Evolutionary conservation across 306 rosid species (phyloP).

Genomic region (Quercus engelmannii): DNA sequence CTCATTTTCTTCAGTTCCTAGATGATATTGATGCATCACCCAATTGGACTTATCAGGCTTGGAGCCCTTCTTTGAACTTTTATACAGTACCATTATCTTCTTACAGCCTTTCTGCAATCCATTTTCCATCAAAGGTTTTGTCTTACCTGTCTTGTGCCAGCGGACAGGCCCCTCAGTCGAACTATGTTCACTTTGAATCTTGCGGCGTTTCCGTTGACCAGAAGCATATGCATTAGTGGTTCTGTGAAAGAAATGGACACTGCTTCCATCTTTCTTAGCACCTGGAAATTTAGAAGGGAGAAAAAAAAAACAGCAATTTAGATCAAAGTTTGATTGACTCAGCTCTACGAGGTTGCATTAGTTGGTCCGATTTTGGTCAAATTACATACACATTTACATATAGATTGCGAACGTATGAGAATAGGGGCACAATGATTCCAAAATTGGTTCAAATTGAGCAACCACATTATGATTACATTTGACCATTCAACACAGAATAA

Average conservation of each 20-base stretch:
- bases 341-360: not conserved
- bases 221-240: slow-evolving; percentile 68
- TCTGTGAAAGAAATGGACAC: slow-evolving; percentile 70
- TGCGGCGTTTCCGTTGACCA: slow-evolving; percentile 74
- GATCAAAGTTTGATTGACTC: not conserved
- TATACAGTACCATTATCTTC: slow-evolving; percentile 82
- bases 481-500: slow-evolving; percentile 1
- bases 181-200: slow-evolving; percentile 32
- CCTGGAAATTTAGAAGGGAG: slow-evolving; percentile 37
- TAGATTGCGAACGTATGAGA: not conserved
- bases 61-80: slow-evolving; percentile 54
- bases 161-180: slow-evolving; percentile 37
- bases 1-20: slow-evolving; percentile 74
- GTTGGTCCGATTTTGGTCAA: not conserved
- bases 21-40: slow-evolving; percentile 93
- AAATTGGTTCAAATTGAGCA: not conserved
- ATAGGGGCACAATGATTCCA: too few species aligned
- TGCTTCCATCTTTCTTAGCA: slow-evolving; percentile 78
- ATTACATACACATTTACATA: not conserved
- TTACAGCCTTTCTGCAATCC: slow-evolving; percentile 64
- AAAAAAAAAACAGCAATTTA: slow-evolving; percentile 5
- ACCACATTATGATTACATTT: slow-evolving; percentile 8
- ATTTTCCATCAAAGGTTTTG: slow-evolving; percentile 34
- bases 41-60: slow-evolving; percentile 65
- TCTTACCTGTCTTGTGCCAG: slow-evolving; percentile 66